Evolutionary conservation across 1,284 basidiomycete genomes (phyloP), one percentile per base, ranked within the genome.

Genomic region (Mycosarcoma mackinlayi): DNA sequence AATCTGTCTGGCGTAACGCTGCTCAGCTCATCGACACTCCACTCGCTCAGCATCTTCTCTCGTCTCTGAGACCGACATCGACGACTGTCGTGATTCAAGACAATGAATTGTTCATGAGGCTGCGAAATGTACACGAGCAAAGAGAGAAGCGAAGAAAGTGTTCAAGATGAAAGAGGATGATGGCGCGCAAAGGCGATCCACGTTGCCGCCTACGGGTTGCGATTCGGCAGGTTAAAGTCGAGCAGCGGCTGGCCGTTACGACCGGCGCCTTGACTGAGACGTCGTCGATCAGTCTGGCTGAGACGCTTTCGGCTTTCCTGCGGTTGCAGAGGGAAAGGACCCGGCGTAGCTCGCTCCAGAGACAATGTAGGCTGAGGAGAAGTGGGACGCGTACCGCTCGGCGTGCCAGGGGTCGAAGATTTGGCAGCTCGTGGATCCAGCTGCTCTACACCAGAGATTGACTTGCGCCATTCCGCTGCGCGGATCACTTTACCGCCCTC

Each of bases 221-320:
- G 42, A 27, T 33, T 10, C 11, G 63, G 69, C 50, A 71, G 42
- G 25, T 55, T 35, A 24, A 72, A 72, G 46, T 72, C 59, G 10
- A 72, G 69, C 33, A 72, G 55, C 8, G 64, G 51, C 34, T 67
- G 63, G 28, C 67, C 70, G 27, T 52, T 14, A 21, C 68, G 57
- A 23, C 61, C 71, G 18, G 66, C 71, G 7, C 71, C 71, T 52
- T 73, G 71, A 35, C 57, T 64, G 38, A 73, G 28, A n/a, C 71
- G 55, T 46, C 71, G 57, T 10, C 61, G 58, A 31, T 73, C 71
- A 11, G 62, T 73, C 30, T 73, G 66, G 41, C 54, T 66, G 3
- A 73, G 54, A 1, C 61, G 57, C 51, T 61, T 61, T 9, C 40
- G 39, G 13, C 13, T n/a, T 21, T 56, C 45, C 7, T 38, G 40